These are phyloP conservation scores for Tolypocladium tropicale DNA, from an alignment of 2,329 filamentous ascomycete genomes.

Conservation along the genomic window DNA sequence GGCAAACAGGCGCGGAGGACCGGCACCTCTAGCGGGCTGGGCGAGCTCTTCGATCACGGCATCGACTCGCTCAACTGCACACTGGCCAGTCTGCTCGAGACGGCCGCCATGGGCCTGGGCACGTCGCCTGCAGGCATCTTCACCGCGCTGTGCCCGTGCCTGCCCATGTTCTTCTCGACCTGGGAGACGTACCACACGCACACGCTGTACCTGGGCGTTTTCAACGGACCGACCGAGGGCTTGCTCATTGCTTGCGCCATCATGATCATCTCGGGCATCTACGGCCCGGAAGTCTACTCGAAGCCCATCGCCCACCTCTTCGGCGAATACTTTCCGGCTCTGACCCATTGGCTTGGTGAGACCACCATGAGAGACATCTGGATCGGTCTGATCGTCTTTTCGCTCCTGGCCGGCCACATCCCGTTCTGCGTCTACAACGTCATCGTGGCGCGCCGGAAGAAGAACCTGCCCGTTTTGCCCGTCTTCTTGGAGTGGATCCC, in stretches of 20 bases:
- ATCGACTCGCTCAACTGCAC: slow-evolving; percentile 98
- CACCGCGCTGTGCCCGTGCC: slow-evolving; percentile 79
- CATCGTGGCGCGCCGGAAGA: slow-evolving; percentile 58
- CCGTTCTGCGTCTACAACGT: slow-evolving; percentile 89
- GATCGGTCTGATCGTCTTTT: slow-evolving; percentile 59
- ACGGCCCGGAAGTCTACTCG: slow-evolving; percentile 80
- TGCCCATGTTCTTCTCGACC: slow-evolving; percentile 99
- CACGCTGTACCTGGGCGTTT: slow-evolving; percentile 87
- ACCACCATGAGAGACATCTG: slow-evolving; percentile 80
- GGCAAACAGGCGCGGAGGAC: slow-evolving; percentile 95
- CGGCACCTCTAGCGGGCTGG: slow-evolving; percentile 86
- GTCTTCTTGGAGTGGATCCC: slow-evolving; percentile 92
- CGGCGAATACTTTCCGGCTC: slow-evolving; percentile 39
- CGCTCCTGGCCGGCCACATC: slow-evolving; percentile 63
- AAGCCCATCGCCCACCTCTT: slow-evolving; percentile 61
- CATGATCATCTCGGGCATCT: slow-evolving; percentile 81
- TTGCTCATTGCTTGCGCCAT: slow-evolving; percentile 77
- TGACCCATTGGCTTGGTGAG: slow-evolving; percentile 53
- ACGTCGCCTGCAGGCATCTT: slow-evolving; percentile 77
- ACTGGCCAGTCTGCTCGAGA: slow-evolving; percentile 80
- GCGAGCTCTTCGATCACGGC: slow-evolving; percentile 96
- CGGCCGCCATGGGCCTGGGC: slow-evolving; percentile 85
- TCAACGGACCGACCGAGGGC: slow-evolving; percentile 96
- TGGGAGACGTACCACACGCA: slow-evolving; percentile 99
- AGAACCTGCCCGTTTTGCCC: slow-evolving; percentile 65